These are phyloP conservation scores for Myxozyma neglecta DNA, from an alignment of 805 yeast genomes.

Conservation along the genomic window DNA sequence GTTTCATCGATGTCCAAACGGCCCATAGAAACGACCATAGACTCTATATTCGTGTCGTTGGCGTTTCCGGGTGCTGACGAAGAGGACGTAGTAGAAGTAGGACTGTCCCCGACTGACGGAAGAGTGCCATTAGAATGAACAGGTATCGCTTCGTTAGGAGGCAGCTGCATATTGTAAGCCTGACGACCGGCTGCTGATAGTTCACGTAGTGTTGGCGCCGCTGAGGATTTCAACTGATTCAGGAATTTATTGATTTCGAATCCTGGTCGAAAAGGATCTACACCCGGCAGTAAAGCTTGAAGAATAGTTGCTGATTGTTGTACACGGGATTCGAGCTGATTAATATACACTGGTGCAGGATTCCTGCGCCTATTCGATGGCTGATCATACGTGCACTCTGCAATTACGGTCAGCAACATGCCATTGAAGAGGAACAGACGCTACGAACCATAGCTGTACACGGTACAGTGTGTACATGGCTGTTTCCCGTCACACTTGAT, in stretches of 20 bases:
- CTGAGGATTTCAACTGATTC: slow-evolving; percentile 6
- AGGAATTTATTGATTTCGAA: slow-evolving; percentile 39
- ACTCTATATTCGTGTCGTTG: slow-evolving; percentile 32
- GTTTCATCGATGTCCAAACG: slow-evolving; percentile 34
- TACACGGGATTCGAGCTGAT: slow-evolving; percentile 42
- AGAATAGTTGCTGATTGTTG: slow-evolving; percentile 43
- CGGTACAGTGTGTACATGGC: slow-evolving; percentile 83
- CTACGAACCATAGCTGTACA: slow-evolving; percentile 61
- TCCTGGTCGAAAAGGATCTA: slow-evolving; percentile 41
- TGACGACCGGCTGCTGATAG: slow-evolving; percentile 10
- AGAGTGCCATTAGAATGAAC: background rate
- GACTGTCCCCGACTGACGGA: background rate
- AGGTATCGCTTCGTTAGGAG: background rate
- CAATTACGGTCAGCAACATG: background rate
- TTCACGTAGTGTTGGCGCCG: slow-evolving; percentile 4
- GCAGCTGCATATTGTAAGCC: slow-evolving; percentile 12
- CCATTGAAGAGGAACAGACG: background rate
- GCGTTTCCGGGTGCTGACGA: background rate
- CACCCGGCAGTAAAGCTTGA: slow-evolving; percentile 43
- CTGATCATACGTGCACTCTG: slow-evolving; percentile 75
- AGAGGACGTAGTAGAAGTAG: background rate
- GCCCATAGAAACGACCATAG: slow-evolving; percentile 36
- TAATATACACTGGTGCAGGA: slow-evolving; percentile 37
- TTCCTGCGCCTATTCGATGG: slow-evolving; percentile 59
- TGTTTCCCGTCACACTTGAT: slow-evolving; percentile 78